Conservation (phyloP, 2,329 filamentous ascomycete genomes). For the Nothopassalora personata region DNA sequence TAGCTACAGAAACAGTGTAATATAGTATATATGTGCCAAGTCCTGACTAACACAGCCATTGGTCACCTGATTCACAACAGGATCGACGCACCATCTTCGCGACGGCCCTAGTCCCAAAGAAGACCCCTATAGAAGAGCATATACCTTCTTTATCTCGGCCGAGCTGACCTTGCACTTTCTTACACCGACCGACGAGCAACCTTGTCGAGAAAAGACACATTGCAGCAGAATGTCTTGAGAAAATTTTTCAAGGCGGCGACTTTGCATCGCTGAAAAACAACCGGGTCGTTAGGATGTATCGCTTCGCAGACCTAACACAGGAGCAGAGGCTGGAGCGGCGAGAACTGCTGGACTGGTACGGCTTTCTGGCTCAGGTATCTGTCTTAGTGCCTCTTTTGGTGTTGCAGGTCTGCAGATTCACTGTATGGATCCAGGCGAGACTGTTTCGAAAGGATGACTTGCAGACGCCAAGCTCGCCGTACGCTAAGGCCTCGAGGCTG, state of each 20-base stretch:
- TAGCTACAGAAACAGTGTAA: no score
- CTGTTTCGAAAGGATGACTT: neutral
- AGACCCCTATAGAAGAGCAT: neutral
- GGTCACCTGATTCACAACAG: no score
- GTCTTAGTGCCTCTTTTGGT: constrained; percentile 43
- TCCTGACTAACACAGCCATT: no score
- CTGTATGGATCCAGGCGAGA: constrained; percentile 28
- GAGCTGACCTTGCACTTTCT: neutral
- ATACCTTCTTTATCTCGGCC: no score
- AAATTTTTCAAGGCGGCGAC: neutral
- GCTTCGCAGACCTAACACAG: constrained; percentile 48
- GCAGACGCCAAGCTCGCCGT: constrained; percentile 40
- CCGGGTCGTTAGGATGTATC: constrained; percentile 36
- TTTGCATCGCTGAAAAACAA: neutral
- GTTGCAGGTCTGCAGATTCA: constrained; percentile 38
- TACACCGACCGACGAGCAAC: neutral
- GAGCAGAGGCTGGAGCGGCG: constrained; percentile 48
- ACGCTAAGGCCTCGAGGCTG: constrained; percentile 31
- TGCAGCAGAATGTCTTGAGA: neutral
- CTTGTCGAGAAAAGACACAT: neutral
- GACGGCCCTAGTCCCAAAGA: neutral
- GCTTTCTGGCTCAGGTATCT: constrained; percentile 52
- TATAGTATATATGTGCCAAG: no score
- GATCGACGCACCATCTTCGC: no score
- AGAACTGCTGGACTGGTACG: constrained; percentile 50